Evolutionary conservation across 345 rosid genomes (phyloP).

Genomic region (Crucihimalaya himalaica): DNA sequence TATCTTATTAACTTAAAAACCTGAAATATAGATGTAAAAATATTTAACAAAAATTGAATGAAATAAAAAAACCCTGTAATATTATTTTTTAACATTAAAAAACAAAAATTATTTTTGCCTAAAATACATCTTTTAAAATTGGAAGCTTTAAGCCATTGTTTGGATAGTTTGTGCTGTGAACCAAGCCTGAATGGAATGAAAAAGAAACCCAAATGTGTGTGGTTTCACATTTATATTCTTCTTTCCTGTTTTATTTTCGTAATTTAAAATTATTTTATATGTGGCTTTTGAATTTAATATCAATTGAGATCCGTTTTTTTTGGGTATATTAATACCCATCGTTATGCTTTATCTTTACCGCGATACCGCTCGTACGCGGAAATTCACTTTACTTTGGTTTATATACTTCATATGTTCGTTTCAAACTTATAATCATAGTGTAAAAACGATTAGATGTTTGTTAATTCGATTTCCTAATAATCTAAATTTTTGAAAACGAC

Average conservation of each 20-base stretch:
- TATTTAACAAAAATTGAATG: too few relatives aligned
- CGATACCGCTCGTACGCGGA: slow-evolving; percentile 27
- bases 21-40: too few relatives aligned
- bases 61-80: too few relatives aligned
- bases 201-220: not conserved
- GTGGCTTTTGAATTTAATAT: slow-evolving; percentile 13
- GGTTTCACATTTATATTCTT: not conserved
- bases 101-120: too few relatives aligned
- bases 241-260: not conserved
- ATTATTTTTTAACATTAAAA: too few relatives aligned
- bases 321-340: not conserved
- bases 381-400: slow-evolving; percentile 22
- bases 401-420: slow-evolving; percentile 24
- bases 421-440: slow-evolving; percentile 25
- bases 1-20: too few relatives aligned
- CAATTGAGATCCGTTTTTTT: not conserved
- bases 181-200: too few relatives aligned
- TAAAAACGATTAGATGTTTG: slow-evolving; percentile 26
- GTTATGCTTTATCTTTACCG: slow-evolving; percentile 28
- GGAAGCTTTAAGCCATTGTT: too few relatives aligned
- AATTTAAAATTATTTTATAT: not conserved
- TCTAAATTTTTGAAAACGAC: slow-evolving; percentile 11
- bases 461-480: not conserved
- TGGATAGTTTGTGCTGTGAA: too few relatives aligned
- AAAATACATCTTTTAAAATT: too few relatives aligned